Base-by-base conservation (phyloP, 345 rosid genomes). In the Eucalyptus microcorys region DNA sequence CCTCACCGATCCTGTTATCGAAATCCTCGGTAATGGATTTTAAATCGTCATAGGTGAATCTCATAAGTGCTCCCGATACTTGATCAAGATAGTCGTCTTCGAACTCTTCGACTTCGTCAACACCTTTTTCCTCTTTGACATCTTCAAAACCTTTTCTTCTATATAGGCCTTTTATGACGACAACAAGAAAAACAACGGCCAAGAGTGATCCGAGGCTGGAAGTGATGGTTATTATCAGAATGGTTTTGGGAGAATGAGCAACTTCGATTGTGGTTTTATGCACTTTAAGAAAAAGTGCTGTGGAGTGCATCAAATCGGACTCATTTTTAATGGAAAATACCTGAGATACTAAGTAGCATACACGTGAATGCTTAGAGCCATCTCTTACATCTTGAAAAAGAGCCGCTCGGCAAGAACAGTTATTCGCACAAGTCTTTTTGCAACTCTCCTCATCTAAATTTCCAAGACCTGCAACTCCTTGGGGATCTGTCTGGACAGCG, bases 351-450 rank as follows among this genome's bases (percentile, higher is more conserved):
- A 57, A 57, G 64, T 57, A 10, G 64, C 64, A 57, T 57, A 5
- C 1, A 57, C 64, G n/a, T 57, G n/a, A 57, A 57, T 57, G 30
- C 3, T 57, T 26, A 80, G 64, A 26, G 64, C 59, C 89, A 49
- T 10, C 42, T 13, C 10, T 22, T 52, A 24, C 15, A 19, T 37
- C 55, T 17, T 42, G 61, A 42, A 89, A 88, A 42, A 90, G 14
- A 22, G 88, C 92, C 26, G 91, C 89, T 84, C 88, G 89, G 87
- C 94, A 91, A 14, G 92, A 90, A 87, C 91, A 91, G 55, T 91
- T 87, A 1, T 37, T 76, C 30, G 89, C 7, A 64, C 92, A 90
- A 17, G 90, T 87, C 22, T 47, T 34, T 40, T 88, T 86, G 87
- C 92, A 90, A 12, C 76, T 89, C 24, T 85, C 24, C 14, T 50